Percentiles rank a stretch among this genome's conserved stretches.
Conservation (phyloP, 1,284 basidiomycete genomes). For the Leccinum fallax region DNA sequence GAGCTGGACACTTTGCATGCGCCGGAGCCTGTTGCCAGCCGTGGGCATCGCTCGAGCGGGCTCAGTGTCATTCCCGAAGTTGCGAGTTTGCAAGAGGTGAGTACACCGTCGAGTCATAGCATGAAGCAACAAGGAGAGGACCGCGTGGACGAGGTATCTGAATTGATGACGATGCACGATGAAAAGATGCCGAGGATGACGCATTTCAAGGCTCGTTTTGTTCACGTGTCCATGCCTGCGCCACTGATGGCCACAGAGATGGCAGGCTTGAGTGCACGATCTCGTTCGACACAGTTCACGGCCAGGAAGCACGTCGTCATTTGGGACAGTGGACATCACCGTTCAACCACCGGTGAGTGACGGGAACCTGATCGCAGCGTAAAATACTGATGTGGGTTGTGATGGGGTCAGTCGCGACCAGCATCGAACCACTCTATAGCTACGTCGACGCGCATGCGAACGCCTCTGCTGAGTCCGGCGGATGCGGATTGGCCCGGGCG, state of each 20-base stretch:
- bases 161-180: background rate
- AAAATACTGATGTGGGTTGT: slow-evolving; percentile 6
- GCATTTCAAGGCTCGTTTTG: slow-evolving; percentile 33
- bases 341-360: slow-evolving; percentile 35
- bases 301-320: slow-evolving; percentile 33
- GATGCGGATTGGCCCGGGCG: slow-evolving; percentile 24
- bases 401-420: slow-evolving; percentile 30
- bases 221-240: slow-evolving; percentile 37
- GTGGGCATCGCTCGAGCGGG: slow-evolving; percentile 24
- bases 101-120: slow-evolving; percentile 18
- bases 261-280: slow-evolving; percentile 22
- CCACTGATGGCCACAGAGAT: slow-evolving; percentile 30
- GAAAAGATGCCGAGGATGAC: slow-evolving; percentile 7
- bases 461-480: slow-evolving; percentile 35
- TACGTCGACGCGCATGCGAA: slow-evolving; percentile 26
- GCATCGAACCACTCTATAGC: slow-evolving; percentile 31
- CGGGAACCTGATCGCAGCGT: background rate
- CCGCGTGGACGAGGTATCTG: slow-evolving; percentile 33
- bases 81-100: slow-evolving; percentile 28
- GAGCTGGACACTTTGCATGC: slow-evolving; percentile 37
- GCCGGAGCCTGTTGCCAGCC: slow-evolving; percentile 26
- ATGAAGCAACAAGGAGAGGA: slow-evolving; percentile 25
- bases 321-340: slow-evolving; percentile 29
- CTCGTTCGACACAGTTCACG: slow-evolving; percentile 23
- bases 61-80: slow-evolving; percentile 35